Evolutionary conservation across 2,329 filamentous ascomycete genomes (phyloP).

Genomic region (Aureobasidium sp.): DNA sequence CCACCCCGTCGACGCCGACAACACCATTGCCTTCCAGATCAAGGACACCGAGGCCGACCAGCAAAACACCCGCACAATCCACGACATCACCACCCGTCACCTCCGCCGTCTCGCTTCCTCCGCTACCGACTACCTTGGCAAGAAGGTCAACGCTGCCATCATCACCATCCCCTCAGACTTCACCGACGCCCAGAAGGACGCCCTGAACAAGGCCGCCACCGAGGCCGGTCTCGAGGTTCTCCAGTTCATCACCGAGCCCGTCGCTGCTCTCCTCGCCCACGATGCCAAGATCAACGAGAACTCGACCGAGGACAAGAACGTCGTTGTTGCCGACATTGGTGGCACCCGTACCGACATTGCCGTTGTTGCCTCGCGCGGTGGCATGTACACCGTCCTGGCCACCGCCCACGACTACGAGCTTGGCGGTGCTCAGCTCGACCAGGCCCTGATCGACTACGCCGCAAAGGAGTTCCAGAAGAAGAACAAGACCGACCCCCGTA

Average conservation of each 20-base stretch:
- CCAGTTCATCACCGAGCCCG: slow-evolving; percentile 85
- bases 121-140: slow-evolving; percentile 86
- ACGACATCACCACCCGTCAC: slow-evolving; percentile 77
- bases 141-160: slow-evolving; percentile 88
- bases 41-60: slow-evolving; percentile 51
- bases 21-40: slow-evolving; percentile 70
- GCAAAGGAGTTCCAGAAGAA: slow-evolving; percentile 99
- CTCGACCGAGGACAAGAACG: slow-evolving; percentile 69
- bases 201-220: slow-evolving; percentile 67
- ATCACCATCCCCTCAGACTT: slow-evolving; percentile 93
- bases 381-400: slow-evolving; percentile 92
- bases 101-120: slow-evolving; percentile 71
- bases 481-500: slow-evolving; percentile 78
- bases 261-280: slow-evolving; percentile 82
- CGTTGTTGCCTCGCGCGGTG: slow-evolving; percentile 81
- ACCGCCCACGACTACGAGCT: slow-evolving; percentile 95
- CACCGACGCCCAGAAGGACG: slow-evolving; percentile 73
- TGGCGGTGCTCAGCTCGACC: slow-evolving; percentile 75
- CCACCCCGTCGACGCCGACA: slow-evolving; percentile 68
- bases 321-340: slow-evolving; percentile 87
- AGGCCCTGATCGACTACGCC: slow-evolving; percentile 90
- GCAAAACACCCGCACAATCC: slow-evolving; percentile 62
- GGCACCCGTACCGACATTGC: slow-evolving; percentile 88
- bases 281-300: slow-evolving; percentile 68
- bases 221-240: slow-evolving; percentile 79